A percentile compares a stretch with the other conserved stretches of the same genome.
These are phyloP conservation scores for Ceratocystis cacaofunesta DNA, from an alignment of 2,329 filamentous ascomycete genomes.

Conservation along the genomic window DNA sequence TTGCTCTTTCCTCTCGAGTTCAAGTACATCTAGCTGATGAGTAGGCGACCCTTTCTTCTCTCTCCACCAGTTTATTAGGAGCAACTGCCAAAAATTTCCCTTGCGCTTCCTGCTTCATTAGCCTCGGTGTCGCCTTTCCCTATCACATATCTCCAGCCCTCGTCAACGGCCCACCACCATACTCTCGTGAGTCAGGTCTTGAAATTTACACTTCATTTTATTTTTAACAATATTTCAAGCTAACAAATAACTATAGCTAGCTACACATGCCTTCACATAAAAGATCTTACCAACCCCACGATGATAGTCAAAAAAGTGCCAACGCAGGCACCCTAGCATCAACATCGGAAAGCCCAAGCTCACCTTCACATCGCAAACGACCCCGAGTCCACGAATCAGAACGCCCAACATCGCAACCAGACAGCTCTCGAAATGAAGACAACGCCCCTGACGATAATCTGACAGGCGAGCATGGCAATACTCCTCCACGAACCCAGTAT, in stretches of 20 bases:
- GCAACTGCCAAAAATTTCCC: no score
- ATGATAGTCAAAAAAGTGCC: conserved; percentile 16
- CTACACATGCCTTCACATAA: conserved; percentile 4
- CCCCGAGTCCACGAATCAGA: background rate
- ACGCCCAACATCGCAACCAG: background rate
- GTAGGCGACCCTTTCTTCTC: background rate
- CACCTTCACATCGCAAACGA: conserved; percentile 1
- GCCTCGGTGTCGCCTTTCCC: no score
- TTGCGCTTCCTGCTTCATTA: no score
- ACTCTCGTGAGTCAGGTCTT: background rate
- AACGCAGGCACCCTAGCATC: background rate
- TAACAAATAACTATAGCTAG: background rate
- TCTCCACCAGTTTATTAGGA: background rate
- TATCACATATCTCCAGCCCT: no score
- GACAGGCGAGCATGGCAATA: conserved; percentile 23
- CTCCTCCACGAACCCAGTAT: conserved; percentile 43
- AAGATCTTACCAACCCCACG: conserved; percentile 1
- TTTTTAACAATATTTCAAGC: background rate
- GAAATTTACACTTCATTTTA: background rate
- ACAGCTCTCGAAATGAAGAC: background rate
- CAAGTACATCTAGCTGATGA: background rate
- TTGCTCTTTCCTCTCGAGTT: no score
- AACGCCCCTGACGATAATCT: conserved; percentile 22
- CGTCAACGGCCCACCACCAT: no score
- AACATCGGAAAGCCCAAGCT: background rate